Base-by-base conservation (phyloP, 108 stramenopile genomes). In the Cyclotella cryptica region DNA sequence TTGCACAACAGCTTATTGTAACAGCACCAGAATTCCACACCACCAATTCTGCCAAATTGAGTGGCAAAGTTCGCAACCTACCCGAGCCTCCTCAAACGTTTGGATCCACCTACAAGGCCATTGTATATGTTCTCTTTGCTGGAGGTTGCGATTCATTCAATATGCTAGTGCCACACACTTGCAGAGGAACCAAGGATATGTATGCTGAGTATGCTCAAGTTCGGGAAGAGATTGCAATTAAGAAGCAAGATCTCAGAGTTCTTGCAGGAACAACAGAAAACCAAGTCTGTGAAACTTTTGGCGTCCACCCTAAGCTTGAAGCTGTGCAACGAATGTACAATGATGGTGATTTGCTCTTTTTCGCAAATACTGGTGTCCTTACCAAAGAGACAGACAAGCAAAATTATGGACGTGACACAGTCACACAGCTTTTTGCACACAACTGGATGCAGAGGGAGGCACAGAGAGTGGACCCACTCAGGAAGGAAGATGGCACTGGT, bases 311-410 rank as follows among this genome's bases (percentile, higher is more conserved):
- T 0, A 45, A 45, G 30, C 60, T 61, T 8, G 30, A 35, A 73
- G 61, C 77, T 26, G 52, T 86, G 2, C 58, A 86, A 71, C 27
- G 59, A 52, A 54, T 92, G 63, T 94, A 90, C 84, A 72, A 88
- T 29, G 82, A 75, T 21, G 79, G 81, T 18, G 88, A 92, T 58
- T 70, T 85, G 44, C 42, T 77, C 13, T 94, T 90, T 66, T 74
- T 92, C 53, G 81, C 90, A 39, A 94, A 94, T 69, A 82, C 85
- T 27, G 93, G 93, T 40, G 79, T 84, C 17, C 45, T 94, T 18
- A 77, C 82, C 22, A 77, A 76, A 70, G 77, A 81, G 27, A 77
- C 81, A 30, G 77, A 76, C 28, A 80, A 79, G 49, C 28, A 78
- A 40, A 84, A 86, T 42, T 91, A 87, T 74, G 59, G 58, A 22